phyloP scores from a whole-genome alignment of 2,329 filamentous ascomycete genomes.

The Aspergillus neoniger region DNA sequence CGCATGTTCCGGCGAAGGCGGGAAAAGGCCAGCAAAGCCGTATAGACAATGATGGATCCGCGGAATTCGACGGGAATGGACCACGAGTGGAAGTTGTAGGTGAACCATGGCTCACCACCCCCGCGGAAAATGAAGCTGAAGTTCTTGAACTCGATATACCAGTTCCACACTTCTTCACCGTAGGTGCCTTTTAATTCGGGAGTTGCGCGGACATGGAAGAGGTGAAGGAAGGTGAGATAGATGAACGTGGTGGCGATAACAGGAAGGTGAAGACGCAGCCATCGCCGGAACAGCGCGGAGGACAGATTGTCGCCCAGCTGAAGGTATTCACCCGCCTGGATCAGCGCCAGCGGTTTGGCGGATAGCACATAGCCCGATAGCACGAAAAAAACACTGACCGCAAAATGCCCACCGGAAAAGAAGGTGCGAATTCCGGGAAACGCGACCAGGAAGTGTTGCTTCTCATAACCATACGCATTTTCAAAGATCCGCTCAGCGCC shows the following conservation, averaged over 20 bases:
- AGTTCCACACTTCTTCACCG: conserved; percentile 54
- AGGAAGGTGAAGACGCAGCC: conserved; percentile 53
- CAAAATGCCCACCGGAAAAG: conserved; percentile 64
- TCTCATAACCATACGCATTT: conserved; percentile 50
- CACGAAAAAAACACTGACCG: conserved; percentile 57
- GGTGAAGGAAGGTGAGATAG: conserved; percentile 57
- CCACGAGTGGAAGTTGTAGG: conserved; percentile 63
- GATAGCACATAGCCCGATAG: conserved; percentile 57
- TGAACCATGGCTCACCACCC: conserved; percentile 59
- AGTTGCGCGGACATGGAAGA: conserved; percentile 52
- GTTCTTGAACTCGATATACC: conserved; percentile 63
- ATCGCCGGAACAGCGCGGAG: conserved; percentile 54
- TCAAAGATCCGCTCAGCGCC: conserved; percentile 50
- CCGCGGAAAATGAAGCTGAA: conserved; percentile 67
- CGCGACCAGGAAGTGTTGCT: conserved; percentile 51
- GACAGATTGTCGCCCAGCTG: conserved; percentile 47
- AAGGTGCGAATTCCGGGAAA: conserved; percentile 62
- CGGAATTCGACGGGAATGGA: conserved; percentile 65
- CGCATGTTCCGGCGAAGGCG: conserved; percentile 57
- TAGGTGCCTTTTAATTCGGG: conserved; percentile 45
- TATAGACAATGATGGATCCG: conserved; percentile 66
- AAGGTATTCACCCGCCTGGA: conserved; percentile 45
- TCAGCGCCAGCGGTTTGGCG: conserved; percentile 46
- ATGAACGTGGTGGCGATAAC: conserved; percentile 58
- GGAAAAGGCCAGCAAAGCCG: conserved; percentile 58